Base-by-base conservation (phyloP, 2,329 filamentous ascomycete genomes). In the Blumeria hordei region DNA sequence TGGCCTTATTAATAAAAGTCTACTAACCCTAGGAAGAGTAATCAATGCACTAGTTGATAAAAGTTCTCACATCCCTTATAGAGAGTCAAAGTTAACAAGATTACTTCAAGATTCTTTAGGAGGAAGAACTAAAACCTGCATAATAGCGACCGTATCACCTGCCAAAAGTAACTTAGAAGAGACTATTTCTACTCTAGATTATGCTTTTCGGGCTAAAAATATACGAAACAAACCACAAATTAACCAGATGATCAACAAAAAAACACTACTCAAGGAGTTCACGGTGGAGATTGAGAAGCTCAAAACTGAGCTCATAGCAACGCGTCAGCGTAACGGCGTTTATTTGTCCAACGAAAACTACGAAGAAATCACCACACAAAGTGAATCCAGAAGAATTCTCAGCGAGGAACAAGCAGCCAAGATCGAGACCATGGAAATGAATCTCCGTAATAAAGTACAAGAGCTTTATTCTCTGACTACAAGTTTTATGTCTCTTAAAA, bases 141-240 rank as follows among this genome's bases (percentile, higher is more conserved):
- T 98, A 60, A 96, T 98, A 64, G 92, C 92, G 6, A 98, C 92
- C 0, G 77, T 98, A 43, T 96, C 92, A 2, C 88, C 92, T 0
- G 87, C 88, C 7, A 93, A 92, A 68, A 88, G 83, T 68, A 98
- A 96, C 62, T 73, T 98, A 1, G 92, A 98, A 64, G 92, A 98
- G 68, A 98, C 93, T 0, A 96, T 98, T 57, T 96, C 92, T 0
- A 98, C 93, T 0, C 75, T 98, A 1, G 92, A 98, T 67, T 98
- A 98, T 65, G 93, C 92, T 10, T 96, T 96, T 69, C 79, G 92
- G 50, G 92, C 92, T 14, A 98, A 98, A 72, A 96, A 98, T 62
- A 98, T 98, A 63, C 84, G 86, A 53, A 98, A 98, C 69, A 95
- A 95, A 68, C 93, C 92, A 0, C 92, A 98, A 64, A 75, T 94